Base-by-base conservation (phyloP, 148 eudicot genomes). In the Nepenthes mirabilis region DNA sequence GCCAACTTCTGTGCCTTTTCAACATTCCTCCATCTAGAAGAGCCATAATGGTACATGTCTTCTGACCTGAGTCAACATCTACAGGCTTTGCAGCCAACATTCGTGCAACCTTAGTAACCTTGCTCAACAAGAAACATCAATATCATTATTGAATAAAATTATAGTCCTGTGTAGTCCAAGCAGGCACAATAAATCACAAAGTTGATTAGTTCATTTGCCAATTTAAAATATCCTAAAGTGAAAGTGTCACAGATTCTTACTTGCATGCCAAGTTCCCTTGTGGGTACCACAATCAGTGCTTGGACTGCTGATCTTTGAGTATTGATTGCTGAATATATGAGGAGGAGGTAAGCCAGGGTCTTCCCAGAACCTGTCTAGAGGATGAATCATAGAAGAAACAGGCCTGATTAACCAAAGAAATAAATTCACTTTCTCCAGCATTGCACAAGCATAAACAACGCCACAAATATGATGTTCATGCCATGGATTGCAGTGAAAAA, bases 281-380 rank as follows among this genome's bases (percentile, higher is more conserved):
- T 93, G 13, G 96, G 98, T 36, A 93, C 96, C 70, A 88, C 87
- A 68, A 93, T 75, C 49, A 88, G 69, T 73, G 98, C 98, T 84
- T 93, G 98, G 62, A 93, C 89, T 49, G 84, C 70, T 52, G 95
- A 86, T 47, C 83, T 67, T 69, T 75, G 75, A 55, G 82, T 58
- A 55, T 82, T 86, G 73, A 93, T 66, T 13, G 69, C 75, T 53
- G 98, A 86, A 74, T 71, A 82, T 58, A 91, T 74, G 64, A 77
- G 65, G 62, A 91, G 72, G 64, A 91, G 85, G 75, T 91, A 93
- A 0, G 98, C 87, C 66, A 93, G 76, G 60, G 98, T 93, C 82
- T 93, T 93, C 61, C 96, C 98, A 70, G 96, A 93, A 74, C 98
- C 98, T 82, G 95, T 88, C 98, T 93, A 81, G 48, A 78, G 58